A percentile compares a stretch with the other conserved stretches of the same genome.
Evolutionary conservation across 768 basidiomycete species (phyloP).

Genomic region (Boletus edulis): DNA sequence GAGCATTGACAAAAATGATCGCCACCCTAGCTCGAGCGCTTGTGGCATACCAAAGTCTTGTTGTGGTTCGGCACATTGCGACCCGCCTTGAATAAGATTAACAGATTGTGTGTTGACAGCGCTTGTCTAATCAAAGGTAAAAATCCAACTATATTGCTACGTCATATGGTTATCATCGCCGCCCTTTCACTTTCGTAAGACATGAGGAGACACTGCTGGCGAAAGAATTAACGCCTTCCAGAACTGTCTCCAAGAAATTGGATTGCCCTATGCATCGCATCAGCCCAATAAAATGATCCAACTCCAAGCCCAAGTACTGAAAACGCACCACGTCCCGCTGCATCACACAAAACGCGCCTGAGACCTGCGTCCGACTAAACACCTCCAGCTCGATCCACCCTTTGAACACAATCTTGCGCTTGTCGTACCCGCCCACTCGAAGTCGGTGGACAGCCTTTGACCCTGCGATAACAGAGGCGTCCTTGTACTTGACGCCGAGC

Average conservation of each 20-base stretch:
- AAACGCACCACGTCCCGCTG: constrained; percentile 59
- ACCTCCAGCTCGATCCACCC: constrained; percentile 74
- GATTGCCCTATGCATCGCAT: constrained; percentile 53
- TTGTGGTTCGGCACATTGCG: too few relatives aligned
- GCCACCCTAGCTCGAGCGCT: too few relatives aligned
- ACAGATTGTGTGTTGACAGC: too few relatives aligned
- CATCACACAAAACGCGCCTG: constrained; percentile 71
- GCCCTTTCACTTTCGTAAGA: constrained; percentile 31
- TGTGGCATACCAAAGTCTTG: too few relatives aligned
- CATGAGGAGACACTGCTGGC: constrained; percentile 54
- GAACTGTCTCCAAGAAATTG: constrained; percentile 73
- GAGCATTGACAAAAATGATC: background rate
- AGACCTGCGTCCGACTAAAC: constrained; percentile 46
- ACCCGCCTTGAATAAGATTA: too few relatives aligned
- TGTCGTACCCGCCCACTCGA: constrained; percentile 69
- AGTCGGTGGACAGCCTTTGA: constrained; percentile 33
- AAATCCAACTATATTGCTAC: background rate
- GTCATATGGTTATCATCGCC: background rate
- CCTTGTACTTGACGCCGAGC: constrained; percentile 50
- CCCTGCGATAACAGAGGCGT: constrained; percentile 26
- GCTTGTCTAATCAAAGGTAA: background rate
- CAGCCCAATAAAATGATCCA: background rate
- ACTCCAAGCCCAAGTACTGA: background rate
- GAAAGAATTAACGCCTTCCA: constrained; percentile 65
- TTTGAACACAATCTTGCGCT: constrained; percentile 60